Conservation (phyloP, 352 stramenopile species). For the Globisporangium solare region DNA sequence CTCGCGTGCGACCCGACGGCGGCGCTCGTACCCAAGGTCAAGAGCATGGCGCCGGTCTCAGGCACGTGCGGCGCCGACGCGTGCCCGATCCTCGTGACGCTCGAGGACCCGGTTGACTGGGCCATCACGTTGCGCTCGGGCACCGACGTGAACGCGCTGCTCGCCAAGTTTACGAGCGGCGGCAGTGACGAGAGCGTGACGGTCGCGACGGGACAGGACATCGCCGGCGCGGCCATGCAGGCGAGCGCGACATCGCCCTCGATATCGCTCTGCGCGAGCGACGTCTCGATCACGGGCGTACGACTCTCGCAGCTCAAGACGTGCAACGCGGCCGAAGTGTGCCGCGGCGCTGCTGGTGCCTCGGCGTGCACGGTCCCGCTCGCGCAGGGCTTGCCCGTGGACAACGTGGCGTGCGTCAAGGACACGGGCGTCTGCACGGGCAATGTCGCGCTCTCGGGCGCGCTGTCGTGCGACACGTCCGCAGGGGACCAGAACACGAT, state of each 20-base stretch:
- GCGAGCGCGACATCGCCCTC: slow-evolving; percentile 11
- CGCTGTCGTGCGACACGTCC: slow-evolving; percentile 43
- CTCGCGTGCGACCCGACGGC: slow-evolving; percentile 39
- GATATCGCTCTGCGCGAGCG: slow-evolving; percentile 47
- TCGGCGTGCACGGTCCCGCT: slow-evolving; percentile 42
- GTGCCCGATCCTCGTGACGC: slow-evolving; percentile 48
- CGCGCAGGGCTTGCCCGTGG: slow-evolving; percentile 25
- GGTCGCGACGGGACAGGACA: slow-evolving; percentile 35
- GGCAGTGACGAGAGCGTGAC: slow-evolving; percentile 40
- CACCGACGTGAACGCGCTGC: slow-evolving; percentile 35
- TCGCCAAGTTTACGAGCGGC: slow-evolving; percentile 38
- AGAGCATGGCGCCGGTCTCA: slow-evolving; percentile 28
- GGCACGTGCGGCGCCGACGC: slow-evolving; percentile 27
- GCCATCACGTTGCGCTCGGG: slow-evolving; percentile 46
- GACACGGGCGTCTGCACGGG: slow-evolving; percentile 38
- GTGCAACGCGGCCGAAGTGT: slow-evolving; percentile 63
- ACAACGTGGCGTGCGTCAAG: slow-evolving; percentile 32
- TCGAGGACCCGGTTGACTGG: slow-evolving; percentile 60
- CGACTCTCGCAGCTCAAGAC: slow-evolving; percentile 42
- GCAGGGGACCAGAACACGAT: slow-evolving; percentile 28
- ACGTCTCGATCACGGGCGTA: slow-evolving; percentile 38
- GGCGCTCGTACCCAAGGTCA: slow-evolving; percentile 33
- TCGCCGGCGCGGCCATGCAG: slow-evolving; percentile 27
- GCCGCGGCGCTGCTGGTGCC: slow-evolving; percentile 36
- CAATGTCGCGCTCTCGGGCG: slow-evolving; percentile 32